phyloP scores from a whole-genome alignment of 495 filamentous ascomycete species.

The Bombardia bombarda region DNA sequence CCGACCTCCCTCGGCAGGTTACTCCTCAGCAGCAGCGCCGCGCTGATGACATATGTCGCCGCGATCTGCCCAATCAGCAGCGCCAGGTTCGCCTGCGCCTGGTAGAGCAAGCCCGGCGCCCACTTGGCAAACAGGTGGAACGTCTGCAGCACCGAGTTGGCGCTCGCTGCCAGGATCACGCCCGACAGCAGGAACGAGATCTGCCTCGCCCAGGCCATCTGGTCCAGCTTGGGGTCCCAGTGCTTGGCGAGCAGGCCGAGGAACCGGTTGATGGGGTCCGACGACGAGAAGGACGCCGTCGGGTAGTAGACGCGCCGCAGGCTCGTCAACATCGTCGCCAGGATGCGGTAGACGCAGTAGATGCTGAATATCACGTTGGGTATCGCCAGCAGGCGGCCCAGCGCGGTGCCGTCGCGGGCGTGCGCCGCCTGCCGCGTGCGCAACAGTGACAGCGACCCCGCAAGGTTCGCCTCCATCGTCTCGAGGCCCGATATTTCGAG shows the following conservation, averaged over 20 bases:
- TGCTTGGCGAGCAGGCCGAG: conserved; percentile 64
- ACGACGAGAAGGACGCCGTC: conserved; percentile 51
- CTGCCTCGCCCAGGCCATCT: conserved; percentile 63
- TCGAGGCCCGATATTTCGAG: conserved; percentile 74
- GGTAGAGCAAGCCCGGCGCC: conserved; percentile 53
- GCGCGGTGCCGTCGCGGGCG: conserved; percentile 50
- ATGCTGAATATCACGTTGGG: conserved; percentile 59
- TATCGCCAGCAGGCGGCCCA: conserved; percentile 50
- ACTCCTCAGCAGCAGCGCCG: conserved; percentile 62
- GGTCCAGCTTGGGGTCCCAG: conserved; percentile 63
- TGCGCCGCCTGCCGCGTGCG: conserved; percentile 51
- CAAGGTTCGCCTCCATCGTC: conserved; percentile 62
- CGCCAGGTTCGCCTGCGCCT: conserved; percentile 59
- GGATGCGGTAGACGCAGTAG: conserved; percentile 70
- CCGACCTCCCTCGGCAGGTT: conserved; percentile 67
- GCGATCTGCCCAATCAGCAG: conserved; percentile 66
- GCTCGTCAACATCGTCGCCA: conserved; percentile 56
- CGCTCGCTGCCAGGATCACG: conserved; percentile 67
- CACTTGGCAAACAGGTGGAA: conserved; percentile 66
- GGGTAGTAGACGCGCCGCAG: conserved; percentile 45
- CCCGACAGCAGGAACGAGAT: conserved; percentile 73
- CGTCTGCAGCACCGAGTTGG: conserved; percentile 68
- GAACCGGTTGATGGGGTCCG: conserved; percentile 71
- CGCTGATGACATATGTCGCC: conserved; percentile 71
- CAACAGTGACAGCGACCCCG: conserved; percentile 50